Conservation (phyloP, 495 filamentous ascomycete species). For the Aspergillus carlsbadensis region DNA sequence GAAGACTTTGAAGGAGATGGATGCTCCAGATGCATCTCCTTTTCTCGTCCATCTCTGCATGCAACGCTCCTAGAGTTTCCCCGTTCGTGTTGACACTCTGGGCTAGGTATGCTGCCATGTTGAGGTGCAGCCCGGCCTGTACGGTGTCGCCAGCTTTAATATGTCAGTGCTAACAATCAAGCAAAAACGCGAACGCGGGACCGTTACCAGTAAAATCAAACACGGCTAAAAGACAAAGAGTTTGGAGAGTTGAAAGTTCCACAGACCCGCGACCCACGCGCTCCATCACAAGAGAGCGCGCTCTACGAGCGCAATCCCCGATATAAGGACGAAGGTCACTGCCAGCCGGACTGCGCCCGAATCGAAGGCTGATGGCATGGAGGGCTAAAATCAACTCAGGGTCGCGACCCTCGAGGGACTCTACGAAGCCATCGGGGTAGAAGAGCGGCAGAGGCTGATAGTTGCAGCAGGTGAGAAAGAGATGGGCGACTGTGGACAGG, state of each 20-base stretch:
- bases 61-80: slow-evolving; percentile 21
- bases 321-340: slow-evolving; percentile 18
- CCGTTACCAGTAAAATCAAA: slow-evolving; percentile 41
- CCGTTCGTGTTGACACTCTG: slow-evolving; percentile 27
- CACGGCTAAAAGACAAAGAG: slow-evolving; percentile 39
- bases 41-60: slow-evolving; percentile 34
- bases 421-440: slow-evolving; percentile 20
- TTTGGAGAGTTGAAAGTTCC: slow-evolving; percentile 44
- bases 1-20: slow-evolving; percentile 37
- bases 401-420: slow-evolving; percentile 27
- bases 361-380: slow-evolving; percentile 37
- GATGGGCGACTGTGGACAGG: slow-evolving; percentile 9
- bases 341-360: slow-evolving; percentile 16
- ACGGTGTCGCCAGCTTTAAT: slow-evolving; percentile 33
- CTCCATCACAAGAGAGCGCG: slow-evolving; percentile 31
- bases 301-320: slow-evolving; percentile 25
- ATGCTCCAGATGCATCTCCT: slow-evolving; percentile 39
- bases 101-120: slow-evolving; percentile 36
- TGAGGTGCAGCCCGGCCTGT: slow-evolving; percentile 37
- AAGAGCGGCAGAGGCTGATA: slow-evolving; percentile 43
- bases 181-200: not conserved
- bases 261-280: slow-evolving; percentile 32
- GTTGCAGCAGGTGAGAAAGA: slow-evolving; percentile 37
- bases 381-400: slow-evolving; percentile 37
- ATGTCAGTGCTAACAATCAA: not conserved